phyloP scores from a whole-genome alignment of 306 rosid species.

The Luffa aegyptiaca region DNA sequence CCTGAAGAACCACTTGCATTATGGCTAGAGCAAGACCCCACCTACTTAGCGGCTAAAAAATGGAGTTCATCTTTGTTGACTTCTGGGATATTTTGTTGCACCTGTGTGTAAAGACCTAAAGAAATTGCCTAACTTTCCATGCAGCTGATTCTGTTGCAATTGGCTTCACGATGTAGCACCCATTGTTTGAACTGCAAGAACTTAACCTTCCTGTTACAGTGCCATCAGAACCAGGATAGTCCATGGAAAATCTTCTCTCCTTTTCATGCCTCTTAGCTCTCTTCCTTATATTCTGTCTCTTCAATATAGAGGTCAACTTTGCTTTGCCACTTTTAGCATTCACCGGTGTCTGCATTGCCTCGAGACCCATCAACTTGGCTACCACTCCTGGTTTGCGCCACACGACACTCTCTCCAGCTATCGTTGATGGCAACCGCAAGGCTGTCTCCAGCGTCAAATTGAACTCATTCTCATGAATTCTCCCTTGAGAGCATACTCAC shows the following conservation, averaged over 20 bases:
- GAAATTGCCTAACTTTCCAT: neutral
- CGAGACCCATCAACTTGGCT: slow-evolving; percentile 88
- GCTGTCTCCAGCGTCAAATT: slow-evolving; percentile 14
- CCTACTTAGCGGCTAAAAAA: neutral
- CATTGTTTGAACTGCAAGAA: slow-evolving; percentile 11
- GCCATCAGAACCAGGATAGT: slow-evolving; percentile 5
- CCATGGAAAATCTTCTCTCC: slow-evolving; percentile 27
- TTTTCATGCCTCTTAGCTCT: slow-evolving; percentile 46
- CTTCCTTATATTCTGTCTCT: slow-evolving; percentile 35
- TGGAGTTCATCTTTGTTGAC: neutral
- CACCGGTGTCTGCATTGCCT: slow-evolving; percentile 60
- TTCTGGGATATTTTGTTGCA: neutral
- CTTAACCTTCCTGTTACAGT: slow-evolving; percentile 4
- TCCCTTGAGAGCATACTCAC: slow-evolving; percentile 30
- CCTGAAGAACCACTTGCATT: neutral
- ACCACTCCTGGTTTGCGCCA: slow-evolving; percentile 92
- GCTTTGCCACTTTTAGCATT: slow-evolving; percentile 21
- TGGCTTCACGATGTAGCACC: neutral
- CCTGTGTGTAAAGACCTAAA: neutral
- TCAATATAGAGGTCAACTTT: slow-evolving; percentile 16
- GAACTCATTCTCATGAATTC: slow-evolving; percentile 1
- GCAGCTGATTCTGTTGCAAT: slow-evolving; percentile 8
- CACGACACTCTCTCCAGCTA: slow-evolving; percentile 52
- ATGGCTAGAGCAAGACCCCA: slow-evolving; percentile 1
- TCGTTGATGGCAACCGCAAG: slow-evolving; percentile 24